phyloP scores from a whole-genome alignment of 2,329 filamentous ascomycete species.

The Colletotrichum liaoningense region DNA sequence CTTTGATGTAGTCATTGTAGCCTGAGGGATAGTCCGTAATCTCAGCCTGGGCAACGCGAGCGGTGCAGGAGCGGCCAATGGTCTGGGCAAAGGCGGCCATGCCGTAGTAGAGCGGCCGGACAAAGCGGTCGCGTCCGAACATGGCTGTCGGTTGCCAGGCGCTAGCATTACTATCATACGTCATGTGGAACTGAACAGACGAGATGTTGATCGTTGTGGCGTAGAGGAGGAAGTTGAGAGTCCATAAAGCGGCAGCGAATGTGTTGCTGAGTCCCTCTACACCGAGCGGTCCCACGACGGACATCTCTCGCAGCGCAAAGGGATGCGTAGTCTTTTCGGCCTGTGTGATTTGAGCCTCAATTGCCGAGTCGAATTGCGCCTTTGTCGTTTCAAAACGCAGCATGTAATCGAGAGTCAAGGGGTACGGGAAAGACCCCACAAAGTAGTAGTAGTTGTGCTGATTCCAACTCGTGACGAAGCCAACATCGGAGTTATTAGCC shows the following conservation, averaged over 20 bases:
- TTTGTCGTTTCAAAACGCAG: conserved; percentile 32
- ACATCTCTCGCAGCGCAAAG: conserved; percentile 30
- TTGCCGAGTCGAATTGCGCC: conserved; percentile 19
- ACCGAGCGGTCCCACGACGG: conserved; percentile 27
- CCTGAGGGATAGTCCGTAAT: conserved; percentile 12
- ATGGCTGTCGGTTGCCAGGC: conserved; percentile 32
- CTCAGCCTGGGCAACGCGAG: conserved; percentile 22
- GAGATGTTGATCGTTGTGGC: conserved; percentile 31
- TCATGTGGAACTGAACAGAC: conserved; percentile 32
- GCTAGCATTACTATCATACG: conserved; percentile 29
- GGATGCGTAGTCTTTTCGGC: conserved; percentile 17
- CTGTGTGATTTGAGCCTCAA: conserved; percentile 20
- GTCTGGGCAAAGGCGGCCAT: conserved; percentile 30
- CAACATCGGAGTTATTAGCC: conserved; percentile 23
- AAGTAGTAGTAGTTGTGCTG: conserved; percentile 35
- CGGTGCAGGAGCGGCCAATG: conserved; percentile 30
- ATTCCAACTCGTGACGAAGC: conserved; percentile 29
- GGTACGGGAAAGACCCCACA: conserved; percentile 25
- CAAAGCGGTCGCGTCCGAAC: conserved; percentile 33
- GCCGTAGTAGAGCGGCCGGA: conserved; percentile 31
- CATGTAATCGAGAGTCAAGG: conserved; percentile 32
- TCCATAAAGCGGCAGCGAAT: conserved; percentile 28
- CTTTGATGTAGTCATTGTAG: conserved; percentile 27
- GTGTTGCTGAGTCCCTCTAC: conserved; percentile 30
- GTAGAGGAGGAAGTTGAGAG: conserved; percentile 30